phyloP scores from a whole-genome alignment of 139 green algal genomes.

The Marvania coccoides region DNA sequence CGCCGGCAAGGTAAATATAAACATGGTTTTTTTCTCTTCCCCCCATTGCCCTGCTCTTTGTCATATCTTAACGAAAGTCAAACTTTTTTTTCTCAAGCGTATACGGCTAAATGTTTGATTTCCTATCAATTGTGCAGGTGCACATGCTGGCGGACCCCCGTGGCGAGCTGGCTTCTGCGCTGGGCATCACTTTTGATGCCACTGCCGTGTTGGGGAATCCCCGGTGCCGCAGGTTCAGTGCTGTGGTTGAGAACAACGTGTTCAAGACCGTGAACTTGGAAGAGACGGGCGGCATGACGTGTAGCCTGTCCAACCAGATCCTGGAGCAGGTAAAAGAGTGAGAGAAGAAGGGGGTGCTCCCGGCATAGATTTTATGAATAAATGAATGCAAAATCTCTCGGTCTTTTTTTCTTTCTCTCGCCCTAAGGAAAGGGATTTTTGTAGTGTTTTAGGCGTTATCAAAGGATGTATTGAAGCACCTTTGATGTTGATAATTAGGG shows the following conservation, averaged over 20 bases:
- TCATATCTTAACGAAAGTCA: neutral
- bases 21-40: neutral
- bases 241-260: constrained; percentile 38
- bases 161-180: constrained; percentile 50
- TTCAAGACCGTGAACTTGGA: constrained; percentile 44
- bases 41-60: constrained; percentile 1
- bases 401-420: neutral
- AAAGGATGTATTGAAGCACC: neutral
- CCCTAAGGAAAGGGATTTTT: neutral
- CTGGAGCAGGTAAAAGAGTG: constrained; percentile 32
- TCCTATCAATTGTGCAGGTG: constrained; percentile 10
- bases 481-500: neutral
- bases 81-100: too few relatives aligned
- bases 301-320: constrained; percentile 29
- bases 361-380: neutral
- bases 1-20: constrained; percentile 33
- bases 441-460: neutral
- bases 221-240: constrained; percentile 34
- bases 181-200: constrained; percentile 58
- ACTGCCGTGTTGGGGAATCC: constrained; percentile 34
- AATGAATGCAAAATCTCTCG: neutral
- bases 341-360: neutral
- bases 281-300: constrained; percentile 26
- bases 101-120: too few relatives aligned
- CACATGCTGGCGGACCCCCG: constrained; percentile 47